These are phyloP conservation scores for Adansonia rubrostipa DNA, from an alignment of 441 rosid genomes.

Conservation along the genomic window DNA sequence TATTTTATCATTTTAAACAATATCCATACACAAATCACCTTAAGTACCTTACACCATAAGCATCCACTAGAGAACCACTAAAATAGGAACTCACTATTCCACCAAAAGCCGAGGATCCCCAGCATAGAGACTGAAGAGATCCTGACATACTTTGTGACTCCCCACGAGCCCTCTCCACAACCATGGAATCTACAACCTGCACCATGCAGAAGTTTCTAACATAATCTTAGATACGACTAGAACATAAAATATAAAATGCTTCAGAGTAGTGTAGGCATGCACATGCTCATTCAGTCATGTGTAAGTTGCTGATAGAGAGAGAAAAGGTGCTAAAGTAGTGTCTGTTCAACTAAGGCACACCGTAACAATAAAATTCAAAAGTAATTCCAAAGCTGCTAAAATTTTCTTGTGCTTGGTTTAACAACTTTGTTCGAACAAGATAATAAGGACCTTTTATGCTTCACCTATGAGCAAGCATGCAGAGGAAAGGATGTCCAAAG, in stretches of 20 bases:
- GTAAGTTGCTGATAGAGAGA: neutral
- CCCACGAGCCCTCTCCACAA: slow-evolving; percentile 97
- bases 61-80: slow-evolving; percentile 89
- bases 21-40: slow-evolving; percentile 19
- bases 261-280: neutral
- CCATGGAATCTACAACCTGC: slow-evolving; percentile 99
- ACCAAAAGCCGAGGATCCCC: slow-evolving; percentile 99
- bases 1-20: slow-evolving; percentile 5
- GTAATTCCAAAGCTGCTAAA: neutral
- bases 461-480: neutral
- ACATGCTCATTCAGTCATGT: neutral
- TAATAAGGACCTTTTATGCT: neutral
- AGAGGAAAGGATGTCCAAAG: neutral
- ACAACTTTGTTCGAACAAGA: neutral
- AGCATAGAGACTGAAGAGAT: slow-evolving; percentile 91
- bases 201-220: slow-evolving; percentile 32
- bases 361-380: neutral
- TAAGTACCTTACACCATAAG: slow-evolving; percentile 86
- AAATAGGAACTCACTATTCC: slow-evolving; percentile 96
- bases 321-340: neutral
- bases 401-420: neutral
- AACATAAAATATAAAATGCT: neutral
- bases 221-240: neutral
- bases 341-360: neutral
- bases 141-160: slow-evolving; percentile 95